Evolutionary conservation across 345 rosid species (phyloP).

Genomic region (Stellera chamaejasme): DNA sequence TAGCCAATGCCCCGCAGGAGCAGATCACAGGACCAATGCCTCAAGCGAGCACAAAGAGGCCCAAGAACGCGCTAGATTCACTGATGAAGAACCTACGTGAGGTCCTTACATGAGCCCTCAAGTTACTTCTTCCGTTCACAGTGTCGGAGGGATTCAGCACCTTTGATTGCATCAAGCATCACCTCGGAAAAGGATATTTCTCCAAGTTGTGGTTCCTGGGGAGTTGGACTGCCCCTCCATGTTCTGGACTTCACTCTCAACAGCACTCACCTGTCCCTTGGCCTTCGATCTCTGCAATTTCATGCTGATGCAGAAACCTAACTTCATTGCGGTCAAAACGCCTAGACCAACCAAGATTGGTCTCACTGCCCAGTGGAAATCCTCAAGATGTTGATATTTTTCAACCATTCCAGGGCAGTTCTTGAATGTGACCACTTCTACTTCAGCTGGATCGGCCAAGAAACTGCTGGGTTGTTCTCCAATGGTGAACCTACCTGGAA

Average conservation of each 20-base stretch:
- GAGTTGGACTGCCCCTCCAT: slow-evolving; percentile 15
- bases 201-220: slow-evolving; percentile 31
- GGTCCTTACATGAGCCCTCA: too few species aligned
- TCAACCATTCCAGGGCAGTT: slow-evolving; percentile 52
- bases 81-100: too few species aligned
- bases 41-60: too few species aligned
- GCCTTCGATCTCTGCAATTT: slow-evolving; percentile 45
- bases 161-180: slow-evolving; percentile 7
- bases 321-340: slow-evolving; percentile 54
- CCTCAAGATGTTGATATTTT: slow-evolving; percentile 88
- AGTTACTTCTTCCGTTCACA: too few species aligned
- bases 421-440: slow-evolving; percentile 57
- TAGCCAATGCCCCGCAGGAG: too few species aligned
- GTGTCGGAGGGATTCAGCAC: too few species aligned
- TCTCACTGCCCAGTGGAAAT: slow-evolving; percentile 90
- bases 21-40: too few species aligned
- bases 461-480: slow-evolving; percentile 37
- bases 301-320: slow-evolving; percentile 43
- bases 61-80: too few species aligned
- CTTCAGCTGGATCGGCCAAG: slow-evolving; percentile 89
- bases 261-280: slow-evolving; percentile 17
- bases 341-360: slow-evolving; percentile 68
- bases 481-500: slow-evolving; percentile 64
- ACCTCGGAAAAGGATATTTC: slow-evolving; percentile 32
- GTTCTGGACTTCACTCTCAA: slow-evolving; percentile 14